These are phyloP conservation scores for Leccinum subtestaceum DNA, from an alignment of 768 basidiomycete genomes.

Conservation along the genomic window DNA sequence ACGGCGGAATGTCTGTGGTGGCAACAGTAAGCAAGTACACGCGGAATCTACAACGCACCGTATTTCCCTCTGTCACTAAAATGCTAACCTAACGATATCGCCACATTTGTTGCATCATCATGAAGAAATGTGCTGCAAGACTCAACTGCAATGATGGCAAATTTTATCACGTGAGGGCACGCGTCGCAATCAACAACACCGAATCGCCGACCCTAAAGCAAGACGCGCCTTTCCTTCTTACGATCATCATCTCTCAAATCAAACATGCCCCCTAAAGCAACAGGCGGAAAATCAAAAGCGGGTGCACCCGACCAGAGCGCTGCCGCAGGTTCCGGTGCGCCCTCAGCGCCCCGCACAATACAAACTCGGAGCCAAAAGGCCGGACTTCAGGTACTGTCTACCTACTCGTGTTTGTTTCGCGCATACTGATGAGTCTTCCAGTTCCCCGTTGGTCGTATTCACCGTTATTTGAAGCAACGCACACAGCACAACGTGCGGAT, in stretches of 20 bases:
- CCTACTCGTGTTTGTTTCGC: background rate
- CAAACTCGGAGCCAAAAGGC: conserved; percentile 81
- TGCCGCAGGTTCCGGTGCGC: conserved; percentile 29
- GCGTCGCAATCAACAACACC: conserved; percentile 32
- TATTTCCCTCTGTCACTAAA: too few species aligned
- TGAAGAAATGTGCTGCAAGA: background rate
- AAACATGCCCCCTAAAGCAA: conserved; percentile 50
- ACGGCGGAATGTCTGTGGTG: background rate
- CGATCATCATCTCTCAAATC: conserved; percentile 27
- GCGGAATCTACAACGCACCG: background rate
- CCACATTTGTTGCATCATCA: too few species aligned
- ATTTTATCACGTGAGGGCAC: conserved; percentile 22
- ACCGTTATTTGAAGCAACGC: conserved; percentile 88
- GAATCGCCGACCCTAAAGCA: conserved; percentile 34
- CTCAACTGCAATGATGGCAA: background rate
- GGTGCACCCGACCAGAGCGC: conserved; percentile 31
- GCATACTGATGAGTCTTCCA: conserved; percentile 27
- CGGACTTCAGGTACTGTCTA: conserved; percentile 69
- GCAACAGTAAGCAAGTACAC: background rate
- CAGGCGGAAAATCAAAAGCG: conserved; percentile 63
- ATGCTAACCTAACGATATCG: too few species aligned
- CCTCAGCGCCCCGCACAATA: conserved; percentile 38
- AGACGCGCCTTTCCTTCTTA: conserved; percentile 31
- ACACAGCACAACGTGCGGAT: conserved; percentile 94
- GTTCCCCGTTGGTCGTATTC: conserved; percentile 98